phyloP scores from a whole-genome alignment of 768 basidiomycete genomes.

The Harrya chromipes region DNA sequence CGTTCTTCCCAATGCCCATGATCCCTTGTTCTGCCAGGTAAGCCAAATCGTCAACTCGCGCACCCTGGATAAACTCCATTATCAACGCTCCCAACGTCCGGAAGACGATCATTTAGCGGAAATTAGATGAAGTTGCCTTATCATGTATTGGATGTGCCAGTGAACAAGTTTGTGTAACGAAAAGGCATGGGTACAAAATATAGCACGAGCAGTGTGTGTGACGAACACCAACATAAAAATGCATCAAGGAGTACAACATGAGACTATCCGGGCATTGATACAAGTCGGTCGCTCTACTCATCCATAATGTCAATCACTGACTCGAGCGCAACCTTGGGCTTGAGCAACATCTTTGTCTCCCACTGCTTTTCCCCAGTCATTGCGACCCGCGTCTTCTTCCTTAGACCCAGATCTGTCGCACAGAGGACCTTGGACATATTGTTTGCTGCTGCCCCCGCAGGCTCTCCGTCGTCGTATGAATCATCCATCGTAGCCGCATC shows the following conservation, averaged over 20 bases:
- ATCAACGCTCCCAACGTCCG: slow-evolving; percentile 30
- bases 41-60: slow-evolving; percentile 80
- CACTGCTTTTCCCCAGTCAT: slow-evolving; percentile 27
- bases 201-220: too few species aligned
- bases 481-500: slow-evolving; percentile 31
- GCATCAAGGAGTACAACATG: too few species aligned
- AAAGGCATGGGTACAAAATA: too few species aligned
- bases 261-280: too few species aligned
- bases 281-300: slow-evolving; percentile 15
- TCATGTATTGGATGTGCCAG: too few species aligned
- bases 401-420: slow-evolving; percentile 37
- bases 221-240: too few species aligned
- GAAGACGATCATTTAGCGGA: too few species aligned
- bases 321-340: slow-evolving; percentile 39
- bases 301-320: slow-evolving; percentile 35
- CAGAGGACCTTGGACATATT: slow-evolving; percentile 27
- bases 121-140: too few species aligned
- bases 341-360: slow-evolving; percentile 35
- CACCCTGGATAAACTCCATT: slow-evolving; percentile 94
- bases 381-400: slow-evolving; percentile 24
- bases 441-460: slow-evolving; percentile 4
- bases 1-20: too few species aligned
- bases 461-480: slow-evolving; percentile 28
- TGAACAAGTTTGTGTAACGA: too few species aligned
- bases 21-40: slow-evolving; percentile 82